These are phyloP conservation scores for Pterocarpus macrocarpus DNA, from an alignment of 306 rosid genomes.

Conservation along the genomic window DNA sequence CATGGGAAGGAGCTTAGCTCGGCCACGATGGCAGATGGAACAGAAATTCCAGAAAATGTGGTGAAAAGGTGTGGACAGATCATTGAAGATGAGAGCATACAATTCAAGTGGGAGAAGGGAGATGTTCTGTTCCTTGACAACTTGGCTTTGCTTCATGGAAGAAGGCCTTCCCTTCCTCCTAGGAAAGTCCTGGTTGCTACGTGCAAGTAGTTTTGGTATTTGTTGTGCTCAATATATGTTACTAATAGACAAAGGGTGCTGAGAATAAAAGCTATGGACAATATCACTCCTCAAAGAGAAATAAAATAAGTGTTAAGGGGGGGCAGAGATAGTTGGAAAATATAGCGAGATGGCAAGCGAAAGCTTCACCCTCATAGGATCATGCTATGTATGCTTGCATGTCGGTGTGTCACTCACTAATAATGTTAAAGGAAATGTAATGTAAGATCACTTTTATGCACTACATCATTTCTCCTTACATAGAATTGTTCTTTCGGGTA, in stretches of 20 bases:
- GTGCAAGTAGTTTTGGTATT: conserved; percentile 61
- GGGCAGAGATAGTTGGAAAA: too few relatives aligned
- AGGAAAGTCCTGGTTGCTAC: conserved; percentile 78
- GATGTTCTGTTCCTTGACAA: conserved; percentile 90
- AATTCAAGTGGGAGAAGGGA: conserved; percentile 89
- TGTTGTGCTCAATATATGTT: neutral
- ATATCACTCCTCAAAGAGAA: neutral
- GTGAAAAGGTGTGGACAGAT: conserved; percentile 83
- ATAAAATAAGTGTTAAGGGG: neutral
- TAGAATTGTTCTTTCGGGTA: neutral
- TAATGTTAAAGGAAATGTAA: neutral
- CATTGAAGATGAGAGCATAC: conserved; percentile 91
- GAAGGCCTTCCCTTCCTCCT: conserved; percentile 94
- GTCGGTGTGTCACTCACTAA: conserved; percentile 26
- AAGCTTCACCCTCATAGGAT: too few relatives aligned
- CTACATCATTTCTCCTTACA: neutral
- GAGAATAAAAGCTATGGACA: conserved; percentile 27
- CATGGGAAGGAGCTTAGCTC: conserved; percentile 84
- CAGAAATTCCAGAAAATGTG: conserved; percentile 64
- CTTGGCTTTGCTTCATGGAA: conserved; percentile 85
- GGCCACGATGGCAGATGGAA: conserved; percentile 78
- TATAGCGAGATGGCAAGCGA: too few relatives aligned
- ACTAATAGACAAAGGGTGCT: neutral
- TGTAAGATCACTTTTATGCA: neutral
- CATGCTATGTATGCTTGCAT: too few relatives aligned